Percentiles rank a stretch among this genome's conserved stretches.
Conservation (phyloP, 768 basidiomycete genomes). For the Ramaria rubella region DNA sequence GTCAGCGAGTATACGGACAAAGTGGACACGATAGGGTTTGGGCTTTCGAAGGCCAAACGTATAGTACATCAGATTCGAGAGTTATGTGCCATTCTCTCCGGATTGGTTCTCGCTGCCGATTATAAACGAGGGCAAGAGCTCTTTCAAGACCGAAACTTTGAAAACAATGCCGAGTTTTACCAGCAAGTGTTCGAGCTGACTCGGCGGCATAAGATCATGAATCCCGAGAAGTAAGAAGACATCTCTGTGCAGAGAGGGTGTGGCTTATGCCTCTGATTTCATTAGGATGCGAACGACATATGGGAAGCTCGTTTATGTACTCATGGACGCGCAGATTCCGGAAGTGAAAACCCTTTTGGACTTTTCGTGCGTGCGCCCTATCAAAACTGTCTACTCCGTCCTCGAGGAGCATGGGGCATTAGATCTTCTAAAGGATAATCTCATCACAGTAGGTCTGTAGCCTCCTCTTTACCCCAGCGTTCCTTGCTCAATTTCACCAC, state of each 20-base stretch:
- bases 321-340: slow-evolving; percentile 79
- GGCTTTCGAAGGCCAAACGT: slow-evolving; percentile 76
- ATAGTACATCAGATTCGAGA: slow-evolving; percentile 84
- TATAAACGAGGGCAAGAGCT: slow-evolving; percentile 87
- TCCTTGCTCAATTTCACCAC: neutral
- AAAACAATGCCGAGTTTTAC: slow-evolving; percentile 73
- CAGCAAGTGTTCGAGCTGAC: slow-evolving; percentile 78
- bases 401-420: slow-evolving; percentile 60
- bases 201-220: slow-evolving; percentile 84
- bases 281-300: slow-evolving; percentile 71
- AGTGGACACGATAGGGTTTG: slow-evolving; percentile 75
- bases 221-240: slow-evolving; percentile 57
- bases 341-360: slow-evolving; percentile 75
- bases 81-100: slow-evolving; percentile 82
- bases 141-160: slow-evolving; percentile 75
- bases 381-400: slow-evolving; percentile 65
- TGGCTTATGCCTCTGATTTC: neutral
- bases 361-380: slow-evolving; percentile 73
- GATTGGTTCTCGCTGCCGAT: slow-evolving; percentile 73
- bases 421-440: slow-evolving; percentile 68
- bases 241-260: neutral
- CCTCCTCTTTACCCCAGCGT: neutral
- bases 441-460: slow-evolving; percentile 40
- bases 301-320: slow-evolving; percentile 76
- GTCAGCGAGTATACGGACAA: slow-evolving; percentile 90